phyloP scores from a whole-genome alignment of 768 basidiomycete species.

The Nevesoporus exiguus region DNA sequence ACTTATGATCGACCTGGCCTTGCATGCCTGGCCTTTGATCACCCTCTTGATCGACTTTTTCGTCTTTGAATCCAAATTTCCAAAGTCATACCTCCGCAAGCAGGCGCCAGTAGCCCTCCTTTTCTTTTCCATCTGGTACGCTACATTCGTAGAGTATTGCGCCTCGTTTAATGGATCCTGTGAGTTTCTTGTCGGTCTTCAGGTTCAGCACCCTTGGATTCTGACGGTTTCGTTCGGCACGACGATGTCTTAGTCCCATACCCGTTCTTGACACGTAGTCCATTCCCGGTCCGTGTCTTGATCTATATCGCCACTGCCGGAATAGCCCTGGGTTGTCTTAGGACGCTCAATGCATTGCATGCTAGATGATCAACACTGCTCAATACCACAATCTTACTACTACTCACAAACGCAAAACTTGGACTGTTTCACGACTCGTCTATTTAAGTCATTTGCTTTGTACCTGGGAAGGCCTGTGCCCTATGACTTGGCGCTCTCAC shows the following conservation, averaged over 20 bases:
- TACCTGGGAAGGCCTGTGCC: too few species aligned
- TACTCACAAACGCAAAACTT: too few species aligned
- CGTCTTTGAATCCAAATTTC: conserved; percentile 55
- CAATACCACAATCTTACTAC: too few species aligned
- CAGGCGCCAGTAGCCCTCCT: conserved; percentile 16
- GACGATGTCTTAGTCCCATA: conserved; percentile 58
- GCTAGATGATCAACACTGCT: conserved; percentile 3
- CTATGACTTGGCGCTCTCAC: too few species aligned
- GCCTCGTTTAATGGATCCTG: conserved; percentile 58
- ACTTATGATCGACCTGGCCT: conserved; percentile 53
- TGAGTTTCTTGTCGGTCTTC: conserved; percentile 34
- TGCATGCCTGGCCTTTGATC: conserved; percentile 63
- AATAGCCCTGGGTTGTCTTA: conserved; percentile 37
- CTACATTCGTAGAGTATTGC: conserved; percentile 65
- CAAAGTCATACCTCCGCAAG: conserved; percentile 11
- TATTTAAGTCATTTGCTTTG: too few species aligned
- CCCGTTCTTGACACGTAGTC: conserved; percentile 70
- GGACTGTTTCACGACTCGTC: too few species aligned
- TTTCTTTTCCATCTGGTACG: conserved; percentile 47
- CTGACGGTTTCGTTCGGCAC: neutral
- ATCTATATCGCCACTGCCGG: conserved; percentile 56
- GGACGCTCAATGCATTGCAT: conserved; percentile 58
- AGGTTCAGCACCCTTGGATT: conserved; percentile 19
- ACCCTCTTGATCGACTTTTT: conserved; percentile 66
- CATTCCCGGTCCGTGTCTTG: conserved; percentile 46